A percentile compares a stretch with the other conserved stretches of the same genome.
phyloP scores from a whole-genome alignment of 1,284 basidiomycete species.

The Coniferiporia weirii region DNA sequence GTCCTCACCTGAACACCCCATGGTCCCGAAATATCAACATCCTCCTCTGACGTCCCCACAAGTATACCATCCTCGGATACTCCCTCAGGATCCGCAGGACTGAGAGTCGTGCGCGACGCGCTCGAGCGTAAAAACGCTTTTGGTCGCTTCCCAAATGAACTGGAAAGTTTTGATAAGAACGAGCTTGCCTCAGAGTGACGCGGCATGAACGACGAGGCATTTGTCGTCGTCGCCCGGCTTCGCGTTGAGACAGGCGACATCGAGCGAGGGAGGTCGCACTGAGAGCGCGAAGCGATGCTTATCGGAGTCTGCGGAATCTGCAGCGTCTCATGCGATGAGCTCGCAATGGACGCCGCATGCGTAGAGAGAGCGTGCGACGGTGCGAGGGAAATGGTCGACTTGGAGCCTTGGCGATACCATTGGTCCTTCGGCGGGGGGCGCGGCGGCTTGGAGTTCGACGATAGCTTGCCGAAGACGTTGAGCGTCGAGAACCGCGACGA shows the following conservation, averaged over 20 bases:
- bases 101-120: constrained; percentile 13
- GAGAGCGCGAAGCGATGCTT: constrained; percentile 6
- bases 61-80: constrained; percentile 11
- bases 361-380: constrained; percentile 31
- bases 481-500: constrained; percentile 55
- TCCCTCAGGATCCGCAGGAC: background rate
- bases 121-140: constrained; percentile 15
- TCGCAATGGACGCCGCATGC: constrained; percentile 35
- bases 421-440: constrained; percentile 60
- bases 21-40: constrained; percentile 60
- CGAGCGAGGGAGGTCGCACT: constrained; percentile 14
- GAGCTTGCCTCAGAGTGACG: constrained; percentile 9
- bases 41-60: constrained; percentile 33
- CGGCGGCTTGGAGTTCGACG: constrained; percentile 38
- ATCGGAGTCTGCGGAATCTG: constrained; percentile 11
- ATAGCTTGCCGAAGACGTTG: constrained; percentile 50
- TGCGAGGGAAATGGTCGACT: constrained; percentile 17
- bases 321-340: constrained; percentile 14
- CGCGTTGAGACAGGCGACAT: constrained; percentile 12
- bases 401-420: constrained; percentile 31
- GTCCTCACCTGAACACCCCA: constrained; percentile 69
- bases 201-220: background rate
- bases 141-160: constrained; percentile 15
- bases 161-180: constrained; percentile 20
- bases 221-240: constrained; percentile 3